These are phyloP conservation scores for Mimosa pudica DNA, from an alignment of 306 rosid species.

Conservation along the genomic window DNA sequence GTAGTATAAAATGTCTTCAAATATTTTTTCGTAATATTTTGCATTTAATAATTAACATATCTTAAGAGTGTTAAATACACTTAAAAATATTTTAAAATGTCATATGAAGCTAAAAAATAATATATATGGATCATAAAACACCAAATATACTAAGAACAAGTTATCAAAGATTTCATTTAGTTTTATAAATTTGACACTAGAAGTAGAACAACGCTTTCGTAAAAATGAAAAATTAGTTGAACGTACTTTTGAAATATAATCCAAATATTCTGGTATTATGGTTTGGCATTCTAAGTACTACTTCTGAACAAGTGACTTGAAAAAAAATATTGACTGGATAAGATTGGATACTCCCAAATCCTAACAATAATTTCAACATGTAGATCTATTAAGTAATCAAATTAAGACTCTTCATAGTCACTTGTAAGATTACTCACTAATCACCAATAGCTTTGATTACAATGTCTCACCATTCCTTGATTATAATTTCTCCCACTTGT, in stretches of 20 bases:
- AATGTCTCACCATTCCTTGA: conserved; percentile 42
- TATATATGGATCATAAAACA: neutral
- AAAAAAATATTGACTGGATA: neutral
- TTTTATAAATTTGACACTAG: too few species aligned
- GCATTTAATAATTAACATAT: too few species aligned
- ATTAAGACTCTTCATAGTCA: conserved; percentile 8
- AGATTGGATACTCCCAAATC: conserved; percentile 23
- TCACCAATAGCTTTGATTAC: conserved; percentile 23
- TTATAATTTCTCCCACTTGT: neutral
- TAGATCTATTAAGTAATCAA: neutral
- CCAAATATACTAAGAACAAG: neutral
- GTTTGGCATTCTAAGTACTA: too few species aligned
- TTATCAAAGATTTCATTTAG: too few species aligned
- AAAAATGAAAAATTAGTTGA: too few species aligned
- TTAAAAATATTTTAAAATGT: too few species aligned
- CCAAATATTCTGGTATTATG: neutral
- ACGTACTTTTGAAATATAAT: too few species aligned
- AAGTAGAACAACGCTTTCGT: too few species aligned
- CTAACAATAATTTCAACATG: conserved; percentile 24
- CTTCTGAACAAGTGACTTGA: neutral
- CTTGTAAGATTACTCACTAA: conserved; percentile 18
- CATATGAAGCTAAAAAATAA: neutral
- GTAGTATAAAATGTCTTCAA: too few species aligned
- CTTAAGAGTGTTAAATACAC: too few species aligned
- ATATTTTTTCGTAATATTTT: too few species aligned